phyloP scores from a whole-genome alignment of 2,329 filamentous ascomycete genomes.

The Fusarium virguliforme region DNA sequence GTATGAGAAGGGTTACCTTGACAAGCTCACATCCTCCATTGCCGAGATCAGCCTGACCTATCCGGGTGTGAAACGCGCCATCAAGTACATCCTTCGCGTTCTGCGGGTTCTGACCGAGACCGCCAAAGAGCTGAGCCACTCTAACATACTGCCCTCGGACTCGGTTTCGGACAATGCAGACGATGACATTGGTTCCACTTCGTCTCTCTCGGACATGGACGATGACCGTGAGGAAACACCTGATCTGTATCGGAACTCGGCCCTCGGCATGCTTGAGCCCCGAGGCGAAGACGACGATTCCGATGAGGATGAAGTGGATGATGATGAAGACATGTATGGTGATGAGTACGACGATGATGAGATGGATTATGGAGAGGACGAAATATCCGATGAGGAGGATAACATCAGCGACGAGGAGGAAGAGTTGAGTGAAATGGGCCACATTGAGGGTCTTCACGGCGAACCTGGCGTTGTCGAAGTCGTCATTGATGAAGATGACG shows the following conservation, averaged over 20 bases:
- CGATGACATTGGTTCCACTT: constrained; percentile 89
- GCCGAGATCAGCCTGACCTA: constrained; percentile 97
- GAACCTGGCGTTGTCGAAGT: constrained; percentile 78
- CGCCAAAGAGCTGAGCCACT: constrained; percentile 87
- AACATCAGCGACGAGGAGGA: constrained; percentile 93
- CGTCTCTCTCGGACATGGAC: constrained; percentile 89
- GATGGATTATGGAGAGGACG: constrained; percentile 91
- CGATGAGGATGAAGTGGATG: constrained; percentile 79
- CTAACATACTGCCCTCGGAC: constrained; percentile 79
- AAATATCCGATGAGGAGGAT: constrained; percentile 85
- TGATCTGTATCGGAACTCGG: constrained; percentile 96
- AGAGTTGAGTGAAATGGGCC: constrained; percentile 85
- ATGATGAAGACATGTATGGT: constrained; percentile 93
- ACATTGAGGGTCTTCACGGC: constrained; percentile 82
- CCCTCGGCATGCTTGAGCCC: constrained; percentile 93
- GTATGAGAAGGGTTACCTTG: constrained; percentile 98
- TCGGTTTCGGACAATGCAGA: constrained; percentile 80
- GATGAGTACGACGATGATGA: constrained; percentile 93
- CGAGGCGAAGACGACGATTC: constrained; percentile 86
- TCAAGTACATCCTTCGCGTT: constrained; percentile 96
- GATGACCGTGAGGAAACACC: constrained; percentile 94
- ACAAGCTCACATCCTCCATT: constrained; percentile 90
- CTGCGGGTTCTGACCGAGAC: constrained; percentile 90
- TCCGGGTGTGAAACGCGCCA: constrained; percentile 90
- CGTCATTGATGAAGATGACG: constrained; percentile 83